A percentile compares a stretch with the other conserved stretches of the same genome.
Conservation (phyloP, 148 eudicot species). For the Suaeda aralocaspica region DNA sequence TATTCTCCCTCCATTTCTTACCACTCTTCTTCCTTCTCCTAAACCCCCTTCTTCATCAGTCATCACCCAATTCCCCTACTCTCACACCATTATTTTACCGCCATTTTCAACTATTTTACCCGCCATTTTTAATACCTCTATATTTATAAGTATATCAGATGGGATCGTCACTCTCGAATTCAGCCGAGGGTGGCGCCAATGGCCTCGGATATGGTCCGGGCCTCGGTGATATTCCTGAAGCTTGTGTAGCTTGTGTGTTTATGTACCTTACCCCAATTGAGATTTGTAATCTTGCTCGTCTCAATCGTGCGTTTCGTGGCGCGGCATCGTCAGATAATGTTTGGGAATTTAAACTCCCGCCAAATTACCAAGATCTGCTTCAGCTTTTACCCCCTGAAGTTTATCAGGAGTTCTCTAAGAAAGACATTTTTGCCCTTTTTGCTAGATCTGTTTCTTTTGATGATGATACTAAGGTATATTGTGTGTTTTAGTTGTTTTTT, state of each 20-base stretch:
- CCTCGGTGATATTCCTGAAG: slow-evolving; percentile 89
- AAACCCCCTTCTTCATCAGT: neutral
- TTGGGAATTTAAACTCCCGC: slow-evolving; percentile 75
- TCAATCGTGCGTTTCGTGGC: slow-evolving; percentile 85
- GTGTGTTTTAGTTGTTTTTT: neutral
- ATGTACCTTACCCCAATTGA: slow-evolving; percentile 77
- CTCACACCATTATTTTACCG: neutral
- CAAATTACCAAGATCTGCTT: slow-evolving; percentile 56
- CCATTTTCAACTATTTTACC: neutral
- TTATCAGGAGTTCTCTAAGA: slow-evolving; percentile 41
- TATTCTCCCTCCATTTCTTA: neutral
- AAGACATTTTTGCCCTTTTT: slow-evolving; percentile 66
- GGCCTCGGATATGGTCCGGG: slow-evolving; percentile 34
- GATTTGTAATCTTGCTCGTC: slow-evolving; percentile 83
- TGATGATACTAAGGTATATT: slow-evolving; percentile 51
- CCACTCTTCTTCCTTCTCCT: neutral
- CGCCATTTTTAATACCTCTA: too few species aligned
- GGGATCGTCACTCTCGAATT: slow-evolving; percentile 72
- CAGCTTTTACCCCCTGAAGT: slow-evolving; percentile 40
- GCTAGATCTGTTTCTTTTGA: slow-evolving; percentile 58
- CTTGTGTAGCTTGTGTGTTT: slow-evolving; percentile 86
- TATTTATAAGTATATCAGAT: slow-evolving; percentile 8
- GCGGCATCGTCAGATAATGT: slow-evolving; percentile 89
- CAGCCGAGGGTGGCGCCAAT: slow-evolving; percentile 41
- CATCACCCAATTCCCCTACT: neutral